Conservation (phyloP, 495 filamentous ascomycete genomes). For the Cairneyella variabilis region DNA sequence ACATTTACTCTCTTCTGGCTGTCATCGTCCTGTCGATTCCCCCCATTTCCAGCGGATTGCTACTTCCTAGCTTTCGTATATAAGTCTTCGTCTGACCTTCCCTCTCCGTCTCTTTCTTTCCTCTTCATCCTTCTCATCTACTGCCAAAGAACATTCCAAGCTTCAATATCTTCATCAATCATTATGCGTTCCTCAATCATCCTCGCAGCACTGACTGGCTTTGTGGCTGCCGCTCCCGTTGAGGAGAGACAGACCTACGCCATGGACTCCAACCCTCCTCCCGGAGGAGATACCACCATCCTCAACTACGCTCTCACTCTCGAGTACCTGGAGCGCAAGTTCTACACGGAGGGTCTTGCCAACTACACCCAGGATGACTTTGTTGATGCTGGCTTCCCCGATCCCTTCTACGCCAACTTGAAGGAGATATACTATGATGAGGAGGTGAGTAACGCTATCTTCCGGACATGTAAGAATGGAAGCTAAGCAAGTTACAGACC, state of each 20-base stretch:
- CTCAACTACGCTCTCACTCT: constrained; percentile 32
- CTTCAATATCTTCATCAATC: background rate
- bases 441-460: background rate
- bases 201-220: background rate
- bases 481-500: constrained; percentile 9
- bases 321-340: constrained; percentile 46
- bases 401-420: constrained; percentile 51
- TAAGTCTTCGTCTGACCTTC: background rate
- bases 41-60: too few relatives aligned
- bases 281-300: constrained; percentile 23
- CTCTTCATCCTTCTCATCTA: too few relatives aligned
- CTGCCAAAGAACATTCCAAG: too few relatives aligned
- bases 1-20: too few relatives aligned
- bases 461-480: background rate
- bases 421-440: constrained; percentile 21
- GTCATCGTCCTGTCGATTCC: too few relatives aligned
- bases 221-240: constrained; percentile 14
- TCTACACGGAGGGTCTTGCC: constrained; percentile 52
- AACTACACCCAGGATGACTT: constrained; percentile 53
- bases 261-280: constrained; percentile 19
- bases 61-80: background rate
- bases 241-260: background rate
- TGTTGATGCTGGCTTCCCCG: constrained; percentile 44
- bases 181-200: constrained; percentile 15
- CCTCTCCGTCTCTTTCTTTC: background rate